Evolutionary conservation across 2,329 filamentous ascomycete genomes (phyloP).

Genomic region (Stagonosporopsis rhizophila): DNA sequence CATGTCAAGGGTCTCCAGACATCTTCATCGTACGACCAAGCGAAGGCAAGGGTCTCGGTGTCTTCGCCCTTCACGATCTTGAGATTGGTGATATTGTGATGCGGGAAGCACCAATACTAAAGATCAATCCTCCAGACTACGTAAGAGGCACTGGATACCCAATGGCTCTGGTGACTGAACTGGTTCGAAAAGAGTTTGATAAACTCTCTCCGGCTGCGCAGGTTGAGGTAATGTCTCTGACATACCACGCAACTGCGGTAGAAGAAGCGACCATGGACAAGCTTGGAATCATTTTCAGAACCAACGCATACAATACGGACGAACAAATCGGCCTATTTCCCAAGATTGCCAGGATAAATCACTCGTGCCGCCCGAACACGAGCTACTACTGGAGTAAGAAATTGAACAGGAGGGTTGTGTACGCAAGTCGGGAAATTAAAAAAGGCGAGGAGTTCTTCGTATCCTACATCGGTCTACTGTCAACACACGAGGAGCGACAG

Average conservation of each 20-base stretch:
- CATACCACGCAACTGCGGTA: slow-evolving; percentile 29
- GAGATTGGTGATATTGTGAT: slow-evolving; percentile 51
- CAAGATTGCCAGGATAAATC: slow-evolving; percentile 48
- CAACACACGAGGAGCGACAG: slow-evolving; percentile 37
- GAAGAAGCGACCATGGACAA: slow-evolving; percentile 31
- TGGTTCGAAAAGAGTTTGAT: slow-evolving; percentile 36
- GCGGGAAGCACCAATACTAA: slow-evolving; percentile 50
- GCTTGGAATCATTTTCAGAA: slow-evolving; percentile 44
- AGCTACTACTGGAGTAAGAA: slow-evolving; percentile 48
- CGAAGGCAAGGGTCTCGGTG: slow-evolving; percentile 53
- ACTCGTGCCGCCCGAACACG: slow-evolving; percentile 47
- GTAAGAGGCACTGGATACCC: slow-evolving; percentile 38
- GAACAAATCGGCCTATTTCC: slow-evolving; percentile 43
- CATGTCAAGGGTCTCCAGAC: slow-evolving; percentile 34
- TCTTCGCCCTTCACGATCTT: slow-evolving; percentile 50
- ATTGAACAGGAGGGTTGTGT: slow-evolving; percentile 41
- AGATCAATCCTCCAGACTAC: slow-evolving; percentile 37
- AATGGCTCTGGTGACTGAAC: slow-evolving; percentile 29
- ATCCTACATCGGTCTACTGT: slow-evolving; percentile 49
- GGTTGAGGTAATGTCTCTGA: slow-evolving; percentile 38
- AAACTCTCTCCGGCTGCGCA: slow-evolving; percentile 27
- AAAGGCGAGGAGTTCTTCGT: slow-evolving; percentile 52
- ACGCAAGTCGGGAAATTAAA: slow-evolving; percentile 46
- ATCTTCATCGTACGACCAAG: slow-evolving; percentile 40
- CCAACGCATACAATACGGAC: slow-evolving; percentile 47